Base-by-base conservation (phyloP, 2,329 filamentous ascomycete species). In the Colletotrichum scovillei region DNA sequence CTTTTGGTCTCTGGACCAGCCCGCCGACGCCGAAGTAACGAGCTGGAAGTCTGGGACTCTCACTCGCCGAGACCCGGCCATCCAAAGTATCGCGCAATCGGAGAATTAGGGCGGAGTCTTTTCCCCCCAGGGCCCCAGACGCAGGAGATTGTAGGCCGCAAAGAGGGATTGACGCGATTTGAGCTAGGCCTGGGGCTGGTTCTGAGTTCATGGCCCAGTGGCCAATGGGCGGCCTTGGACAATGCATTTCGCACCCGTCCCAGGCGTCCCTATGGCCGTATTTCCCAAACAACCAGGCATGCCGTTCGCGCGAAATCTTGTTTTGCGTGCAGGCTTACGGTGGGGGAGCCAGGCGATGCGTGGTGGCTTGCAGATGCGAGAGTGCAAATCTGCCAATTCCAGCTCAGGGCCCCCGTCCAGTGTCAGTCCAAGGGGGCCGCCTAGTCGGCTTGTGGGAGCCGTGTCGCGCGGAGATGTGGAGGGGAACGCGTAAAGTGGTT, bases 331-430 rank as follows among this genome's bases (percentile, higher is more conserved):
- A 72, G 67, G 67, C 68, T 70, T 63, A 65, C 66, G 42, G 68
- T 52, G 62, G 71, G 62, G 67, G 55, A 68, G 24, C 70, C 59
- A 26, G 67, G 60, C 42, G 55, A 42, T 73, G 71, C 67, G 62
- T 52, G 49, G 49, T 73, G 71, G 71, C 71, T 73, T 72, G 71
- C 71, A 73, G 71, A 73, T 67, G 71, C 71, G 71, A 73, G 67
- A 67, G 71, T 73, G 68, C 60, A 64, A 60, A 69, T 69, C 59
- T 73, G 32, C 66, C 65, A 63, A 56, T 60, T 32, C 55, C 55
- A 32, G 49, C n/a, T 22, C 11, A 11, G 19, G 0, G 19, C 2
- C 35, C 58, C 42, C 38, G 38, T 42, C 38, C 16, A 14, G 38
- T 14, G 19, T 16, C 42, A 26, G 19, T 49, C 42, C 56, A 46